Base-by-base conservation (phyloP, 208 protist species). In the Leishmania gerbilli region DNA sequence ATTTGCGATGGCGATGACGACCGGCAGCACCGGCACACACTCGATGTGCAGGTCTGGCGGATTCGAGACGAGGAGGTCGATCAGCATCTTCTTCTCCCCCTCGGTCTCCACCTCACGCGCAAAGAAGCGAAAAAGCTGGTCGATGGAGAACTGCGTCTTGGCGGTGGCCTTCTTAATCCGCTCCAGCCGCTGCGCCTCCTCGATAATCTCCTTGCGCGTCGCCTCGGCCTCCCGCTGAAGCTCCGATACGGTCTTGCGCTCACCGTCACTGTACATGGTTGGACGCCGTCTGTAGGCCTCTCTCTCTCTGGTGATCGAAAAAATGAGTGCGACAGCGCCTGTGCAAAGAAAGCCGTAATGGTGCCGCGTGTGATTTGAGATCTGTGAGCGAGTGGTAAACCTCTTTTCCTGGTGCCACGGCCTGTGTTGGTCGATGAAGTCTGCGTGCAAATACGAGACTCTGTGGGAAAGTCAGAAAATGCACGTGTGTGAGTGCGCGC, bases 221-320 rank as follows among this genome's bases (percentile, higher is more conserved):
- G 87, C 85, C 79, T 92, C 88, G 1, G 92, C 92, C 80, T 92
- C 90, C 6, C 94, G 89, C 77, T 94, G 91, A 67, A 96, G 85
- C 87, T 96, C 92, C 69, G 92, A 96, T 62, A 97, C 85, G 15
- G 94, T 97, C 84, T 97, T 94, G 1, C 91, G 86, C 40, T 94
- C 85, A 24, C 94, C 94, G 87, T 97, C 92, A 74, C 92, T 94
- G 80, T 97, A 97, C 94, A 97, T 97, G 69, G 19, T 62, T 31
- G 24, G 8, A 55, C 17, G 19, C 72, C 27, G 51, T 47, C 34
- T 7, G 19, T 9, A 1, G 9, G 53, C n/a, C 51, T 72, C 27
- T 51, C 62, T 37, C 34, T 37, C 34, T 37, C 13, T 19, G 62
- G 62, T 68, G 31, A 68, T 68, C 4, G 13, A 31, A 40, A 37